A percentile compares a stretch with the other conserved stretches of the same genome.
Evolutionary conservation across 2,329 filamentous ascomycete species (phyloP).

Genomic region (Cladophialophora bantiana): DNA sequence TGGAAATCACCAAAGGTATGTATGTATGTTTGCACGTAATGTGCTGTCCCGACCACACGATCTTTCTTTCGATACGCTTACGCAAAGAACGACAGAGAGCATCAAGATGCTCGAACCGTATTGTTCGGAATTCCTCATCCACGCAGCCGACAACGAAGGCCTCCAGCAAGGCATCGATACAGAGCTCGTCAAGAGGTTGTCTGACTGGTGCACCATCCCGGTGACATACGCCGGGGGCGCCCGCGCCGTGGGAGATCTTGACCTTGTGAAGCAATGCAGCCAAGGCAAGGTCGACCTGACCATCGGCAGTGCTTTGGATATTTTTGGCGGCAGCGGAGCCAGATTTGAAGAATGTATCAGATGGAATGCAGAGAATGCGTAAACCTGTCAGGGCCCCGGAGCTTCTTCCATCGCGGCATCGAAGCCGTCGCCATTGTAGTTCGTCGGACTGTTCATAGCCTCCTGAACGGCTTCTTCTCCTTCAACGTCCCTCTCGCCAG

Average conservation of each 20-base stretch:
- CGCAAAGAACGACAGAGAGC: constrained; percentile 64
- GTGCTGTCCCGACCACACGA: background rate
- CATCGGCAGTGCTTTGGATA: constrained; percentile 94
- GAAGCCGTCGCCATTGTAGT: background rate
- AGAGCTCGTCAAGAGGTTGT: constrained; percentile 75
- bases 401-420: constrained; percentile 6
- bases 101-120: constrained; percentile 84
- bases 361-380: constrained; percentile 71
- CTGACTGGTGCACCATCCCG: constrained; percentile 87
- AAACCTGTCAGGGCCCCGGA: background rate
- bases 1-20: constrained; percentile 86
- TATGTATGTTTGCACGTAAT: background rate
- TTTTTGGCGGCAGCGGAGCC: constrained; percentile 88
- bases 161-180: constrained; percentile 91
- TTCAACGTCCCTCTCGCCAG: background rate
- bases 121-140: constrained; percentile 95
- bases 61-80: background rate
- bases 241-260: constrained; percentile 78
- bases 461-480: background rate
- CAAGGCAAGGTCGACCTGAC: constrained; percentile 86
- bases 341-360: constrained; percentile 85
- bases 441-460: background rate
- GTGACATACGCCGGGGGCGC: constrained; percentile 98
- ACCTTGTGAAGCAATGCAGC: constrained; percentile 80
- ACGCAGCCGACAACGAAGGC: constrained; percentile 96